A percentile compares a stretch with the other conserved stretches of the same genome.
Evolutionary conservation across 805 yeast genomes (phyloP).

Genomic region (Saccharomyces paradoxus): DNA sequence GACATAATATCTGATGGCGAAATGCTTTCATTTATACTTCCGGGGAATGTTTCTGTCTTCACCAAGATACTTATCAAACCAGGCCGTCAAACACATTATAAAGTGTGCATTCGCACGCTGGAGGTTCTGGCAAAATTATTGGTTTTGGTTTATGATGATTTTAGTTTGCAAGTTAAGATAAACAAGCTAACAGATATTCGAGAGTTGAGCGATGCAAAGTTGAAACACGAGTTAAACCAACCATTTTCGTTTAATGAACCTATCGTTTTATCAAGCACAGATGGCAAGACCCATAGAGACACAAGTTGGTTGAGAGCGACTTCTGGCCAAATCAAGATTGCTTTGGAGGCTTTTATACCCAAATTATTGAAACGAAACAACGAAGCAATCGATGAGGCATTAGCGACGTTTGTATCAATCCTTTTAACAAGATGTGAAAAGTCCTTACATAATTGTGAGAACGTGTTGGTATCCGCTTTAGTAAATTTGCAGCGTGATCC

Average conservation of each 20-base stretch:
- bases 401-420: slow-evolving; percentile 10
- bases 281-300: slow-evolving; percentile 32
- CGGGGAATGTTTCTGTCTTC: slow-evolving; percentile 42
- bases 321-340: slow-evolving; percentile 40
- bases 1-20: slow-evolving; percentile 39
- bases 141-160: slow-evolving; percentile 36
- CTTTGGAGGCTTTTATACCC: slow-evolving; percentile 33
- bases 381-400: slow-evolving; percentile 8
- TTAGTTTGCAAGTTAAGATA: slow-evolving; percentile 25
- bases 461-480: slow-evolving; percentile 11
- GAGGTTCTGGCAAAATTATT: slow-evolving; percentile 28
- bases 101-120: slow-evolving; percentile 30
- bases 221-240: neutral
- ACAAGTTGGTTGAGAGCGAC: slow-evolving; percentile 50
- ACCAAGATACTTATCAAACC: slow-evolving; percentile 32
- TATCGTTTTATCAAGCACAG: neutral
- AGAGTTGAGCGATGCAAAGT: neutral
- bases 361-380: slow-evolving; percentile 21
- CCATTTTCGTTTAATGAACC: neutral
- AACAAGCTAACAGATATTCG: neutral
- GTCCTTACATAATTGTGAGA: slow-evolving; percentile 17
- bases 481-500: slow-evolving; percentile 10
- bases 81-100: slow-evolving; percentile 32
- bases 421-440: slow-evolving; percentile 10
- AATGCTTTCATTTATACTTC: slow-evolving; percentile 39